Evolutionary conservation across 164 flowering plant genomes (phyloP).

Genomic region (Vitis rotundifolia): DNA sequence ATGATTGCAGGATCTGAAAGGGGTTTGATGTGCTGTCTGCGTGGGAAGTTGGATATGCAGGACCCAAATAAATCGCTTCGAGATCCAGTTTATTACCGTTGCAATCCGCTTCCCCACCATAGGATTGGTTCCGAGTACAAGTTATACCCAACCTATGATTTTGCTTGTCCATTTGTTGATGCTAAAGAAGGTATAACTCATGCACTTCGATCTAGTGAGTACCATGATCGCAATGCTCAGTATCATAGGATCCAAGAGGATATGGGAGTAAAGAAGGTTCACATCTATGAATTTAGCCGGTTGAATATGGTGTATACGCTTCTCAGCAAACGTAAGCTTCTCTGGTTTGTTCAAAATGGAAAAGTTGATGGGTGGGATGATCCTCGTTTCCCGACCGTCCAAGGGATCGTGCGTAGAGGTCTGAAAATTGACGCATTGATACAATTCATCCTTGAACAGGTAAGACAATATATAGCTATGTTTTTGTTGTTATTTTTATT

Average conservation of each 20-base stretch:
- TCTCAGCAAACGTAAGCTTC: slow-evolving; percentile 94
- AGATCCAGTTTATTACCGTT: slow-evolving; percentile 95
- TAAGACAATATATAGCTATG: slow-evolving; percentile 16
- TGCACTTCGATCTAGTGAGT: slow-evolving; percentile 94
- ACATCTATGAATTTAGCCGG: slow-evolving; percentile 87
- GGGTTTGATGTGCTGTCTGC: slow-evolving; percentile 81
- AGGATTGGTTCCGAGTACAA: slow-evolving; percentile 87
- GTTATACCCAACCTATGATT: slow-evolving; percentile 91
- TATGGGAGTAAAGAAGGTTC: slow-evolving; percentile 74
- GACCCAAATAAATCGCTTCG: slow-evolving; percentile 92
- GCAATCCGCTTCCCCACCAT: slow-evolving; percentile 87
- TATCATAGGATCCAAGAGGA: slow-evolving; percentile 81
- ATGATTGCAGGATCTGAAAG: slow-evolving; percentile 86
- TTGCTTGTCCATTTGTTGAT: slow-evolving; percentile 99
- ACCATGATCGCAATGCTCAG: slow-evolving; percentile 94
- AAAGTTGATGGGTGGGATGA: slow-evolving; percentile 99
- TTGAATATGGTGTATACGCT: slow-evolving; percentile 94
- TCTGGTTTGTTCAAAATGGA: slow-evolving; percentile 93
- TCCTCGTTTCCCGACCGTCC: slow-evolving; percentile 95
- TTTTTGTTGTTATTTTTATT: too few species aligned
- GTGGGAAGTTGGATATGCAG: slow-evolving; percentile 93
- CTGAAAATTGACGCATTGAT: slow-evolving; percentile 83
- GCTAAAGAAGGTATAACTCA: slow-evolving; percentile 82
- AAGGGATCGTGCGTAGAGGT: slow-evolving; percentile 94
- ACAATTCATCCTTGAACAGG: slow-evolving; percentile 94